Conservation (phyloP, 2,329 filamentous ascomycete species). For the Clathrospora elynae region DNA sequence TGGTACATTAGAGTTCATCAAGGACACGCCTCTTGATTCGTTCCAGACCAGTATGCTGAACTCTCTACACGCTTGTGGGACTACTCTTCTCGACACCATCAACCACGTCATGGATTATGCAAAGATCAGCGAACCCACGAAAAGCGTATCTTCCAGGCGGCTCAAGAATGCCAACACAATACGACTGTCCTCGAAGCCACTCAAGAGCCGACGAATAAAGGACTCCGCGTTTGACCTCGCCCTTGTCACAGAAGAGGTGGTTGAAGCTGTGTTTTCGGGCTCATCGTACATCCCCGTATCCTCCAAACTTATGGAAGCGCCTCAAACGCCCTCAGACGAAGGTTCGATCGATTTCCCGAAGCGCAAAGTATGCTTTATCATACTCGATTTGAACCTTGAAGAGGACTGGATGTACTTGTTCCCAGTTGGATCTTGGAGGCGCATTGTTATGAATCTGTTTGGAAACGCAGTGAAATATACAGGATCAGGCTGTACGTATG, state of each 20-base stretch:
- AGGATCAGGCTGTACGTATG: conserved; percentile 25
- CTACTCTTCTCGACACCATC: conserved; percentile 56
- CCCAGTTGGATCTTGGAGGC: conserved; percentile 46
- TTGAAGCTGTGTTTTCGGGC: conserved; percentile 35
- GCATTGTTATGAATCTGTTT: conserved; percentile 47
- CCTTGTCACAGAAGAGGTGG: conserved; percentile 29
- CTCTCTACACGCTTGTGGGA: conserved; percentile 50
- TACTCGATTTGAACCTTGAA: conserved; percentile 33
- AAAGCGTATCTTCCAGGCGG: conserved; percentile 48
- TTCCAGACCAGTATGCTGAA: conserved; percentile 55
- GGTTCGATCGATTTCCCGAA: conserved; percentile 1
- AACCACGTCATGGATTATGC: conserved; percentile 43
- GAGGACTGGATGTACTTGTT: conserved; percentile 51
- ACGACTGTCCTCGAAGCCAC: conserved; percentile 37
- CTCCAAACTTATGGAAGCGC: conserved; percentile 11
- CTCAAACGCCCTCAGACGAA: conserved; percentile 7
- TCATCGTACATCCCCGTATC: conserved; percentile 41
- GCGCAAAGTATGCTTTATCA: conserved; percentile 32
- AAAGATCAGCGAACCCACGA: conserved; percentile 30
- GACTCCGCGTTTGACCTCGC: conserved; percentile 29
- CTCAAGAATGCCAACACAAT: conserved; percentile 37
- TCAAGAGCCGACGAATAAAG: conserved; percentile 28
- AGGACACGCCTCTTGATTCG: conserved; percentile 51
- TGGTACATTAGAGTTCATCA: conserved; percentile 57
- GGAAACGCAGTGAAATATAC: conserved; percentile 48